Conservation (phyloP, 495 filamentous ascomycete species). For the Aspergillus campestris region DNA sequence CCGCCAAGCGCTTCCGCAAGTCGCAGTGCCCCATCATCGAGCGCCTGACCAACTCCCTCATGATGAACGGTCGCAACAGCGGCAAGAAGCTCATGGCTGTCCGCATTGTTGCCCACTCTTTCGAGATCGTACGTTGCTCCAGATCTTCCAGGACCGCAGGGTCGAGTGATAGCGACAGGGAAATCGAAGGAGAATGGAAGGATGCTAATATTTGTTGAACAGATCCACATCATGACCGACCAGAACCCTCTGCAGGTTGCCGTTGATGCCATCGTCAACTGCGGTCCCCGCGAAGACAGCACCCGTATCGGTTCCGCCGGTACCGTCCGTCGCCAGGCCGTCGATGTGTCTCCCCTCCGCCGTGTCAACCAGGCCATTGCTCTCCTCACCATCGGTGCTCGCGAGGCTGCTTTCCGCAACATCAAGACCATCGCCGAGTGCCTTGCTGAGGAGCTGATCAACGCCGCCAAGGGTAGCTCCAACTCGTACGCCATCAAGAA, state of each 20-base stretch:
- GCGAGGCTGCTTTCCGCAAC: slow-evolving; percentile 97
- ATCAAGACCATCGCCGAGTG: slow-evolving; percentile 98
- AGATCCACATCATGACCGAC: slow-evolving; percentile 99
- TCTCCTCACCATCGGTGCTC: slow-evolving; percentile 93
- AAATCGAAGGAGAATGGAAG: background rate
- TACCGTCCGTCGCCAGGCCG: slow-evolving; percentile 98
- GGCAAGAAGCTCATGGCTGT: slow-evolving; percentile 99
- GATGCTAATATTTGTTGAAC: slow-evolving; percentile 10
- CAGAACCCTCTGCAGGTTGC: slow-evolving; percentile 99
- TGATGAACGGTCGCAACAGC: slow-evolving; percentile 99
- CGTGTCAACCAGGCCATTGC: slow-evolving; percentile 99
- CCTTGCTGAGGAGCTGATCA: slow-evolving; percentile 99
- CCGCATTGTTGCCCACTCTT: slow-evolving; percentile 96
- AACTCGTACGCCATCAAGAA: slow-evolving; percentile 99
- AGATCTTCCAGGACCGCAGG: background rate
- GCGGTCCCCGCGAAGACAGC: slow-evolving; percentile 97
- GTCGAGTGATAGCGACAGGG: background rate
- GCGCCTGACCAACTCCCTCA: slow-evolving; percentile 99
- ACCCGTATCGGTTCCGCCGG: slow-evolving; percentile 98
- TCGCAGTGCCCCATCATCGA: slow-evolving; percentile 99
- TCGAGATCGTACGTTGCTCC: slow-evolving; percentile 84
- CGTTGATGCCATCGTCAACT: slow-evolving; percentile 99
- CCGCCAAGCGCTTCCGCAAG: slow-evolving; percentile 99
- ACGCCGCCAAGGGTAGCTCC: slow-evolving; percentile 98
- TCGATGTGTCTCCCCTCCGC: slow-evolving; percentile 98